phyloP scores from a whole-genome alignment of 2,329 filamentous ascomycete genomes.

The Neospermospora avenae region DNA sequence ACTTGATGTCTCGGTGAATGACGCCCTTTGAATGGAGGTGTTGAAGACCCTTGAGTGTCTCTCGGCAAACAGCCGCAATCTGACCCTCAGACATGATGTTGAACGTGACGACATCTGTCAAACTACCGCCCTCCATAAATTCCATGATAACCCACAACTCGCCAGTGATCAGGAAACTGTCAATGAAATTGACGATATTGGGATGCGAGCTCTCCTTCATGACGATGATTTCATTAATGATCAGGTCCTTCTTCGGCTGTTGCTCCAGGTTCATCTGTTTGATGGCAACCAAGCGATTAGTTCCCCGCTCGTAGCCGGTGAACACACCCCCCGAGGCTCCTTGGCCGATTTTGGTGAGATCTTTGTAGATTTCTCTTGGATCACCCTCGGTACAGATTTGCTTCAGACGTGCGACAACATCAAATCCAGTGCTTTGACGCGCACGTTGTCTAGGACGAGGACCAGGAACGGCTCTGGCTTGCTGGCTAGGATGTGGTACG shows the following conservation, averaged over 20 bases:
- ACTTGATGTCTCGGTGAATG: slow-evolving; percentile 98
- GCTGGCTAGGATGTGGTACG: slow-evolving; percentile 36
- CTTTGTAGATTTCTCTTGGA: slow-evolving; percentile 81
- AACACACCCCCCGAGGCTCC: slow-evolving; percentile 95
- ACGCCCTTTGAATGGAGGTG: slow-evolving; percentile 97
- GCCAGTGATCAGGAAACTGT: slow-evolving; percentile 85
- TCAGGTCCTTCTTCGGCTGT: slow-evolving; percentile 97
- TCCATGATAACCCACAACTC: slow-evolving; percentile 99
- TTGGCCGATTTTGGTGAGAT: slow-evolving; percentile 93
- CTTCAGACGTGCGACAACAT: slow-evolving; percentile 79
- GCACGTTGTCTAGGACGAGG: slow-evolving; percentile 73
- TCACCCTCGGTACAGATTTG: slow-evolving; percentile 89
- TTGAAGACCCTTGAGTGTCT: slow-evolving; percentile 87
- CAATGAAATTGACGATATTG: slow-evolving; percentile 99
- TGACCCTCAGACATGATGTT: slow-evolving; percentile 99
- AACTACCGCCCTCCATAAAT: slow-evolving; percentile 96
- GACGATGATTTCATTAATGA: slow-evolving; percentile 98
- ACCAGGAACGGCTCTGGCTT: slow-evolving; percentile 43
- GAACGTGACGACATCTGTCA: slow-evolving; percentile 98
- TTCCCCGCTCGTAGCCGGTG: slow-evolving; percentile 80
- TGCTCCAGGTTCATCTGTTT: slow-evolving; percentile 99
- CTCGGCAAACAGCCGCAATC: slow-evolving; percentile 91
- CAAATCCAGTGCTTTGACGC: slow-evolving; percentile 74
- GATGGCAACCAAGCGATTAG: slow-evolving; percentile 89
- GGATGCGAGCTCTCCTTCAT: slow-evolving; percentile 99